phyloP scores from a whole-genome alignment of 352 stramenopile species.

The Phytophthora capsici region DNA sequence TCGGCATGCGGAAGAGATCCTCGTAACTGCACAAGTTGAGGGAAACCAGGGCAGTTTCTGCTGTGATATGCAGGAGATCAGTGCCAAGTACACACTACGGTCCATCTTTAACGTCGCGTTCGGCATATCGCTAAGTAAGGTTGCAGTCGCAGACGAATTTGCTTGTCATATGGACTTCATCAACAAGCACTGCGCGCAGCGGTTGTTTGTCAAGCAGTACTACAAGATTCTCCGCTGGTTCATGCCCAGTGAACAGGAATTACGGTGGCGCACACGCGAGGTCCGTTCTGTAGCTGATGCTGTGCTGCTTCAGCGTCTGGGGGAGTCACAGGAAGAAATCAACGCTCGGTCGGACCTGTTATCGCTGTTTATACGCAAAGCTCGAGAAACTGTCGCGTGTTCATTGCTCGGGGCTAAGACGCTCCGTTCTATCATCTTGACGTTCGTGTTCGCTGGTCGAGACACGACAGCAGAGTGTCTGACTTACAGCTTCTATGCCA shows the following conservation, averaged over 20 bases:
- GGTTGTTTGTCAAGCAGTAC: conserved; percentile 70
- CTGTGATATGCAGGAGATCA: conserved; percentile 66
- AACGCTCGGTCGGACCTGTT: conserved; percentile 50
- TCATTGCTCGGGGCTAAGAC: conserved; percentile 35
- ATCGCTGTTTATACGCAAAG: conserved; percentile 64
- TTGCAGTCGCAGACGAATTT: conserved; percentile 42
- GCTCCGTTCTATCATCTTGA: conserved; percentile 73
- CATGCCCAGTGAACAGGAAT: conserved; percentile 64
- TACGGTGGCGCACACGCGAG: conserved; percentile 32
- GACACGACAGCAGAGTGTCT: conserved; percentile 81
- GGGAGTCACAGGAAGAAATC: conserved; percentile 40
- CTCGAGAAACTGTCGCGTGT: conserved; percentile 37
- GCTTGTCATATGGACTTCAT: conserved; percentile 60
- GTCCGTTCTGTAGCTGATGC: conserved; percentile 54
- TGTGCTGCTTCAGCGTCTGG: conserved; percentile 48
- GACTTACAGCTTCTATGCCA: conserved; percentile 79
- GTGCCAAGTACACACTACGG: conserved; percentile 56
- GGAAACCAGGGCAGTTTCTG: conserved; percentile 17
- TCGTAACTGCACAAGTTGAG: conserved; percentile 14
- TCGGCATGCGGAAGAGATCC: conserved; percentile 41
- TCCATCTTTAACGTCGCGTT: conserved; percentile 73
- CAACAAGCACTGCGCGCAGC: conserved; percentile 60
- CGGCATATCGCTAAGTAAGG: conserved; percentile 42
- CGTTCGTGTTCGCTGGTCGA: conserved; percentile 86
- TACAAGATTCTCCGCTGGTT: conserved; percentile 64